Evolutionary conservation across 352 stramenopile genomes (phyloP), one percentile per base, ranked within the genome.

Genomic region (Thraustochytrium striatum): DNA sequence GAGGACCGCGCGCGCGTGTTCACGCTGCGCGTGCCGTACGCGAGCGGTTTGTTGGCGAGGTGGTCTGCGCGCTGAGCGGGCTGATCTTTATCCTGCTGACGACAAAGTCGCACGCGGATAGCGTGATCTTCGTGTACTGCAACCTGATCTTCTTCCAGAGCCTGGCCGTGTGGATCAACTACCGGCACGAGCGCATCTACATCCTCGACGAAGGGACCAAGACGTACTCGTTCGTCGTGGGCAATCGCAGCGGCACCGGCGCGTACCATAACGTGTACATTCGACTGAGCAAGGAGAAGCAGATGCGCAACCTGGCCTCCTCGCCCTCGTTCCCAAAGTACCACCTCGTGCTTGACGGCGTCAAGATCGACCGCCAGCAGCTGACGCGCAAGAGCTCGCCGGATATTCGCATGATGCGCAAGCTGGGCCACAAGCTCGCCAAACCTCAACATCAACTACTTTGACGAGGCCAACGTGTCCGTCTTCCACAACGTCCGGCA

Each of bases 361-460:
- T 75, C 5, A 75, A 75, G 30, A 75, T 75, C 50, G 65, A 75
- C 25, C 28, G 35, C 11, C 32, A 21, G 11, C 19, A 1, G 39
- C 65, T 75, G 11, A 75, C 39, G 19, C 65, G 61, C 1, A 61
- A 50, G n/a, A 30, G 32, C 0, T 68, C 65, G 8, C 16, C 44
- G 21, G 65, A 75, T 43, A 38, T 75, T 5, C 44, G 52, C 32
- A 30, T 32, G 8, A 28, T 75, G 25, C 39, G 65, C 25, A 75
- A 50, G 65, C 65, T 75, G 5, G 65, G 65, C 1, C 65, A 75
- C 1, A 75, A 75, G 32, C 61, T 75, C 35, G 65, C 65, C n/a
- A 30, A 75, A 75, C 25, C 44, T 75, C 65, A 75, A 75, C 5
- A 72, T 75, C 9, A 75, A 75, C 65, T 75, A 75, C 36, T 75